A percentile compares a stretch with the other conserved stretches of the same genome.
Conservation (phyloP, 371 early-diverging fungal species). For the Saksenaea oblongispora region DNA sequence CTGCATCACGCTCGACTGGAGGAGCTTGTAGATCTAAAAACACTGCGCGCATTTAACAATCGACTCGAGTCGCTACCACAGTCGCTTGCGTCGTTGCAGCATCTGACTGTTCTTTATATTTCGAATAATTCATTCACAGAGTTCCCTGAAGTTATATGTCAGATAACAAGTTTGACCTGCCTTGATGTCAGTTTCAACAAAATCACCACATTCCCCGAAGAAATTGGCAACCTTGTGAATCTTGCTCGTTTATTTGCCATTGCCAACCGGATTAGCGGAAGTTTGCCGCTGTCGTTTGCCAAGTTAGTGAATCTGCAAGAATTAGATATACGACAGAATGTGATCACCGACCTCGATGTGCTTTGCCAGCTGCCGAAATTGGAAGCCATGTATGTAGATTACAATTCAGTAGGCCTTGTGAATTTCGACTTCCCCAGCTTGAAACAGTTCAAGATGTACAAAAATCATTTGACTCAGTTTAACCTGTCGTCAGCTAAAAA, state of each 20-base stretch:
- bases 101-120: conserved; percentile 67
- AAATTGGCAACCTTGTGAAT: conserved; percentile 68
- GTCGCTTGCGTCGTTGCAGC: conserved; percentile 54
- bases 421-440: conserved; percentile 48
- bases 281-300: conserved; percentile 65
- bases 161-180: conserved; percentile 61
- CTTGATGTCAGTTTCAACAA: conserved; percentile 87
- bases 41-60: conserved; percentile 77
- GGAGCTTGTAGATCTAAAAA: conserved; percentile 57
- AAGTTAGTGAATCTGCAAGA: conserved; percentile 66
- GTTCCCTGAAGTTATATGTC: conserved; percentile 67
- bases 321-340: conserved; percentile 77
- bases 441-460: conserved; percentile 51
- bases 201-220: conserved; percentile 72
- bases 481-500: conserved; percentile 17
- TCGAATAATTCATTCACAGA: conserved; percentile 78
- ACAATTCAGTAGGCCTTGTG: conserved; percentile 67
- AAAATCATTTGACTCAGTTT: conserved; percentile 65
- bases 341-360: conserved; percentile 64
- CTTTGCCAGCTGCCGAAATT: conserved; percentile 61
- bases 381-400: conserved; percentile 66
- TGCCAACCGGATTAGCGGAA: conserved; percentile 74
- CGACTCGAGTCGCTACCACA: conserved; percentile 67
- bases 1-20: conserved; percentile 69
- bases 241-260: conserved; percentile 68